Conservation (phyloP, 2,329 filamentous ascomycete genomes). For the Ophiostoma quercus region DNA sequence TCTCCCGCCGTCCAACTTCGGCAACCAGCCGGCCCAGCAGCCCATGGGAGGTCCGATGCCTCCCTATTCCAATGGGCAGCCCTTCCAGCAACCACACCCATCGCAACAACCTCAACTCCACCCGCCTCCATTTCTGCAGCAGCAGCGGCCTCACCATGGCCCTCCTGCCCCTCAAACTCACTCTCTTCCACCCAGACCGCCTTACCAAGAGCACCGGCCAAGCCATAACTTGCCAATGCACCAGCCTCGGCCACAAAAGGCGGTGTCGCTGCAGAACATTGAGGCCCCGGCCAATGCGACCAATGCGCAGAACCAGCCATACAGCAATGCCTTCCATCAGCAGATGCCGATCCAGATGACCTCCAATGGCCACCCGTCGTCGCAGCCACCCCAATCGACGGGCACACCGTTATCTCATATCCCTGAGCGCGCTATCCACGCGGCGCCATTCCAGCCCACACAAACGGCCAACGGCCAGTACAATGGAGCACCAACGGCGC, state of each 20-base stretch:
- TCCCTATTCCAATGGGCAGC: neutral
- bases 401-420: slow-evolving; percentile 86
- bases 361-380: slow-evolving; percentile 38
- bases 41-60: slow-evolving; percentile 9
- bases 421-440: slow-evolving; percentile 86
- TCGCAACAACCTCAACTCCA: slow-evolving; percentile 15
- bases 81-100: slow-evolving; percentile 20
- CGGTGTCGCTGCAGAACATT: slow-evolving; percentile 87
- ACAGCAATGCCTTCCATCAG: slow-evolving; percentile 65
- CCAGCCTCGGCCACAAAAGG: slow-evolving; percentile 90
- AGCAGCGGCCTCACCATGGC: slow-evolving; percentile 42
- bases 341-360: slow-evolving; percentile 74
- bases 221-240: slow-evolving; percentile 66
- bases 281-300: slow-evolving; percentile 66
- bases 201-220: slow-evolving; percentile 52
- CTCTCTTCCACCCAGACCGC: slow-evolving; percentile 54
- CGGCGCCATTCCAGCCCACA: slow-evolving; percentile 78
- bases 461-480: slow-evolving; percentile 49
- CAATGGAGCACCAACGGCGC: slow-evolving; percentile 50
- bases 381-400: slow-evolving; percentile 59
- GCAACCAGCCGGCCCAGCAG: neutral
- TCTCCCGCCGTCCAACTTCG: slow-evolving; percentile 58
- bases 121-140: neutral
- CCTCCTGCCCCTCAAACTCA: slow-evolving; percentile 46
- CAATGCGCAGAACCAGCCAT: slow-evolving; percentile 18